Percentiles rank a stretch among this genome's conserved stretches.
phyloP scores from a whole-genome alignment of 768 basidiomycete species.

The Asterophora parasitica region DNA sequence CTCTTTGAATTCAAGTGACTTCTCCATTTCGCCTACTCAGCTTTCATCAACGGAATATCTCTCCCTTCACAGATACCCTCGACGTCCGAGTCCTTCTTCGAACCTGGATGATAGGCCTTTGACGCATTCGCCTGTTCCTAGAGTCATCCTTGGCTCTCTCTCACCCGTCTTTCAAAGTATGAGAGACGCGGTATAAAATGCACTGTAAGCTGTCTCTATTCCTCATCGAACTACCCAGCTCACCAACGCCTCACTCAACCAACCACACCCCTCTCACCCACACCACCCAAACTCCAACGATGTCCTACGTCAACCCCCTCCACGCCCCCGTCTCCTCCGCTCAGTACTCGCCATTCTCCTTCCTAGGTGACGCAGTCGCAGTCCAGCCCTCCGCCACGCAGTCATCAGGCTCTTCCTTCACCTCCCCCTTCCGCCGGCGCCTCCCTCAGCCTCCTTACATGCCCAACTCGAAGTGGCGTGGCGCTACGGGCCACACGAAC shows the following conservation, averaged over 20 bases:
- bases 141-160: not conserved
- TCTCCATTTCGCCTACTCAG: too few relatives aligned
- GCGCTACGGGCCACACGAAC: constrained; percentile 18
- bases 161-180: not conserved
- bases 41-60: too few relatives aligned
- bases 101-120: too few relatives aligned
- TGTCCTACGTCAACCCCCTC: constrained; percentile 42
- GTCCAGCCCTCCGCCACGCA: constrained; percentile 8
- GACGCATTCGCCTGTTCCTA: too few relatives aligned
- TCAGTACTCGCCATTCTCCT: constrained; percentile 24
- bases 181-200: too few relatives aligned
- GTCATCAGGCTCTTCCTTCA: constrained; percentile 19
- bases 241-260: not conserved
- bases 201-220: too few relatives aligned
- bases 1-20: too few relatives aligned
- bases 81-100: too few relatives aligned
- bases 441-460: constrained; percentile 30
- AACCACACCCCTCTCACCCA: too few relatives aligned
- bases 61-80: too few relatives aligned
- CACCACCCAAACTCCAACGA: constrained; percentile 14
- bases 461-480: constrained; percentile 22
- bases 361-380: constrained; percentile 25
- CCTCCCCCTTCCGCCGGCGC: constrained; percentile 29
- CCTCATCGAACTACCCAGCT: not conserved
- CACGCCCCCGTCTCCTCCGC: constrained; percentile 33